Percentiles rank a stretch among this genome's conserved stretches.
These are phyloP conservation scores for Exidia glandulosa DNA, from an alignment of 768 basidiomycete species.

Conservation along the genomic window DNA sequence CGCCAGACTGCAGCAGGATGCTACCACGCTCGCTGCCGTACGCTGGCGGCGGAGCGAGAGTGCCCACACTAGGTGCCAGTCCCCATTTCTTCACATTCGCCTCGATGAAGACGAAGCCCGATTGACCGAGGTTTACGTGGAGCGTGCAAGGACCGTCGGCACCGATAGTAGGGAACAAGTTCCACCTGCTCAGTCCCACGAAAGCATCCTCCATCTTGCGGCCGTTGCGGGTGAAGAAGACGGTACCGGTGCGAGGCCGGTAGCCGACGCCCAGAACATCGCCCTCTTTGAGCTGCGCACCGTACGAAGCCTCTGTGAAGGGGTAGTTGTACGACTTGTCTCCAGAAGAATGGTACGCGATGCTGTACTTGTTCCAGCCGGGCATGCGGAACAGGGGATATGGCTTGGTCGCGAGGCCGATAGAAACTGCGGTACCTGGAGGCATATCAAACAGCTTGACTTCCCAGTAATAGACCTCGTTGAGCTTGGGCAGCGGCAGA, in stretches of 20 bases:
- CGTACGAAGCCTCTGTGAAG: slow-evolving; percentile 77
- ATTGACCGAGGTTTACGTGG: slow-evolving; percentile 95
- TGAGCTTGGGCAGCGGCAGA: slow-evolving; percentile 90
- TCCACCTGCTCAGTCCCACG: slow-evolving; percentile 77
- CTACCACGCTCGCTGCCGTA: slow-evolving; percentile 96
- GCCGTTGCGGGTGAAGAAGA: slow-evolving; percentile 99
- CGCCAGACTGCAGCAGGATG: slow-evolving; percentile 87
- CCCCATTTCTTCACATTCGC: slow-evolving; percentile 99
- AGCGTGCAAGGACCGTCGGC: slow-evolving; percentile 94
- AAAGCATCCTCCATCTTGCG: slow-evolving; percentile 96
- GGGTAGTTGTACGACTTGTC: slow-evolving; percentile 98
- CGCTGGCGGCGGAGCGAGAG: slow-evolving; percentile 92
- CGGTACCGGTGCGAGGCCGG: slow-evolving; percentile 88
- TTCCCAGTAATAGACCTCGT: slow-evolving; percentile 99
- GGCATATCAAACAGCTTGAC: slow-evolving; percentile 99
- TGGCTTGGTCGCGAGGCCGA: slow-evolving; percentile 94
- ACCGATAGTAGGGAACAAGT: slow-evolving; percentile 94
- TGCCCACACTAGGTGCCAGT: slow-evolving; percentile 91
- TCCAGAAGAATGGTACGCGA: slow-evolving; percentile 93
- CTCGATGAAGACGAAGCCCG: slow-evolving; percentile 98
- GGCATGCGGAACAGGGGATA: slow-evolving; percentile 91
- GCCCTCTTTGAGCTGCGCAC: slow-evolving; percentile 78
- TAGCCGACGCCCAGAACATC: slow-evolving; percentile 95
- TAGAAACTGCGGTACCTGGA: slow-evolving; percentile 71
- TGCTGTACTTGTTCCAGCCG: slow-evolving; percentile 74